phyloP scores from a whole-genome alignment of 2,329 filamentous ascomycete species.

The Chaetomiaceae sp. region DNA sequence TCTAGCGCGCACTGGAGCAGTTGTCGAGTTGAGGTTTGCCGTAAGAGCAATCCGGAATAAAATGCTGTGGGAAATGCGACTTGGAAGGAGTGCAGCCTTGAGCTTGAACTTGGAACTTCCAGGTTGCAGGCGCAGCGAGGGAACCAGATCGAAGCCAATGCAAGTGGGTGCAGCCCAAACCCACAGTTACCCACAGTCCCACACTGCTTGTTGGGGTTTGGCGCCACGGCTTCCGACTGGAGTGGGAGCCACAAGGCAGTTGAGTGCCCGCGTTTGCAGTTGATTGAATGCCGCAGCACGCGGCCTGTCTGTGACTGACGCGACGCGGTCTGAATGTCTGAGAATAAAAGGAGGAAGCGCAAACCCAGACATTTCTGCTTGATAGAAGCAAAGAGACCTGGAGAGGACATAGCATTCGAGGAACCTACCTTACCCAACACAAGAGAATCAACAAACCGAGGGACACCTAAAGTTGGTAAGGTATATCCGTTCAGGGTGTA shows the following conservation, averaged over 20 bases:
- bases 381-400: background rate
- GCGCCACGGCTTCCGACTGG: slow-evolving; percentile 14
- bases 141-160: slow-evolving; percentile 20
- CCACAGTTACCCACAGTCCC: slow-evolving; percentile 10
- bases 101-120: background rate
- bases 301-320: slow-evolving; percentile 12
- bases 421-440: background rate
- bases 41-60: background rate
- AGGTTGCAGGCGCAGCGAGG: slow-evolving; percentile 10
- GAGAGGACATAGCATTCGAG: background rate
- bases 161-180: slow-evolving; percentile 10
- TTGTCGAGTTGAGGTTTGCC: background rate
- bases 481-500: no score
- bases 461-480: no score
- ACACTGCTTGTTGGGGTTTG: background rate
- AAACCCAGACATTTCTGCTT: background rate
- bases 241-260: slow-evolving; percentile 11
- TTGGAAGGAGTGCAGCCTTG: background rate
- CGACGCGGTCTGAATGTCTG: slow-evolving; percentile 12
- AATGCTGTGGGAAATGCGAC: background rate
- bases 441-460: background rate
- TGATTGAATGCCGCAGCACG: slow-evolving; percentile 19
- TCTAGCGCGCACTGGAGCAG: background rate
- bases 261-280: slow-evolving; percentile 9
- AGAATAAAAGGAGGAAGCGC: background rate